phyloP scores from a whole-genome alignment of 2,329 filamentous ascomycete genomes.

The Chaetomium strumarium region DNA sequence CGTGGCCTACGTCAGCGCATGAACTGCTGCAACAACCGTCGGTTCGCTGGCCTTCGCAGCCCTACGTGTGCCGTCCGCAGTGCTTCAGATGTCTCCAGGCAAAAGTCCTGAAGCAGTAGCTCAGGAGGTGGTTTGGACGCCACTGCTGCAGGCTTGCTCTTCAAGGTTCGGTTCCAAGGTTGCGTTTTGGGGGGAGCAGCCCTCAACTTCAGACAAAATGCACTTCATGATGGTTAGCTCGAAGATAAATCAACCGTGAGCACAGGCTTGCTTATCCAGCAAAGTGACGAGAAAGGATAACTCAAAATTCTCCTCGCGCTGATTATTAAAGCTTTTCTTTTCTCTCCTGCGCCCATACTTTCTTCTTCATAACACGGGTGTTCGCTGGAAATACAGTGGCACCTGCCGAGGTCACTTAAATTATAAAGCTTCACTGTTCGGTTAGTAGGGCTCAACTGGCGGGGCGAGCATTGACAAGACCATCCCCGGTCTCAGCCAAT shows the following conservation, averaged over 20 bases:
- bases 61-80: constrained; percentile 13
- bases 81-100: constrained; percentile 17
- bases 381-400: no score
- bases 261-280: not conserved
- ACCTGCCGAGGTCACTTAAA: no score
- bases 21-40: constrained; percentile 21
- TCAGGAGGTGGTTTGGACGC: constrained; percentile 22
- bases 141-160: not conserved
- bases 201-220: not conserved
- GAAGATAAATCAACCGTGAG: not conserved
- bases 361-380: no score
- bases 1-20: constrained; percentile 47
- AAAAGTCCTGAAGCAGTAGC: constrained; percentile 12
- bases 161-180: not conserved
- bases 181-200: constrained; percentile 1
- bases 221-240: not conserved
- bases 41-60: not conserved
- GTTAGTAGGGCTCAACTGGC: not conserved
- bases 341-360: no score
- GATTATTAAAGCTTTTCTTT: no score
- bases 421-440: not conserved
- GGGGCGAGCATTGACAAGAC: not conserved
- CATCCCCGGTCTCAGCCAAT: not conserved
- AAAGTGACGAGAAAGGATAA: no score
- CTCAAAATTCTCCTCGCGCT: no score